Evolutionary conservation across 2,329 filamentous ascomycete genomes (phyloP).

Genomic region (Blastomyces gilchristii): DNA sequence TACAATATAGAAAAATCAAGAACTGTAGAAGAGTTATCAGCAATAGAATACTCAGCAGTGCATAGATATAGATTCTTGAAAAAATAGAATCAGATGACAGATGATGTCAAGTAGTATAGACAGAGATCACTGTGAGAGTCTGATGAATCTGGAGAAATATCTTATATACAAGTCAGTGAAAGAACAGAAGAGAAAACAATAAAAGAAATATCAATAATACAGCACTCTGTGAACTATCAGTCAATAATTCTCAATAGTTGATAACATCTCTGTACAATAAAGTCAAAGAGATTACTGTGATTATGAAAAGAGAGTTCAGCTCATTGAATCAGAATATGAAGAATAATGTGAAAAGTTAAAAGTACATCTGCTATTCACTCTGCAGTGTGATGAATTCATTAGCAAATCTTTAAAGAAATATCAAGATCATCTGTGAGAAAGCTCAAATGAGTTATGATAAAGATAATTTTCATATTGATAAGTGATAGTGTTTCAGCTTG

Average conservation of each 20-base stretch:
- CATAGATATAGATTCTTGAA: conserved; percentile 17
- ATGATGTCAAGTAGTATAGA: conserved; percentile 20
- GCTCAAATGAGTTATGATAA: conserved; percentile 16
- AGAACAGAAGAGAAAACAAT: conserved; percentile 17
- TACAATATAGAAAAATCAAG: conserved; percentile 17
- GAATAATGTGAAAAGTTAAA: conserved; percentile 7
- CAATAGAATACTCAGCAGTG: conserved; percentile 15
- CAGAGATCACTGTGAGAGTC: conserved; percentile 14
- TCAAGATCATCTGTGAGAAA: conserved; percentile 13
- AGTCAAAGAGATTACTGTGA: conserved; percentile 15
- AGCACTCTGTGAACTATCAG: conserved; percentile 15
- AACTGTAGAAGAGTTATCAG: conserved; percentile 17
- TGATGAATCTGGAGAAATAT: conserved; percentile 21
- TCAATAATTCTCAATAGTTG: neutral
- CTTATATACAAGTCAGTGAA: conserved; percentile 19
- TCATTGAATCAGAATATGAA: conserved; percentile 3
- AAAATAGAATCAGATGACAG: conserved; percentile 11
- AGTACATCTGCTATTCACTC: conserved; percentile 18
- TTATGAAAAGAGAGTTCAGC: conserved; percentile 13
- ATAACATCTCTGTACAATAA: conserved; percentile 14
- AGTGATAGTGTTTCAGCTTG: conserved; percentile 17
- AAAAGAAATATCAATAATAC: conserved; percentile 15
- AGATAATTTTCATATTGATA: conserved; percentile 19
- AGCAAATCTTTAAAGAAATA: conserved; percentile 14
- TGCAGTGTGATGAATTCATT: conserved; percentile 16